Evolutionary conservation across 179 eudicot species (phyloP).

Genomic region (Silene coronaria): DNA sequence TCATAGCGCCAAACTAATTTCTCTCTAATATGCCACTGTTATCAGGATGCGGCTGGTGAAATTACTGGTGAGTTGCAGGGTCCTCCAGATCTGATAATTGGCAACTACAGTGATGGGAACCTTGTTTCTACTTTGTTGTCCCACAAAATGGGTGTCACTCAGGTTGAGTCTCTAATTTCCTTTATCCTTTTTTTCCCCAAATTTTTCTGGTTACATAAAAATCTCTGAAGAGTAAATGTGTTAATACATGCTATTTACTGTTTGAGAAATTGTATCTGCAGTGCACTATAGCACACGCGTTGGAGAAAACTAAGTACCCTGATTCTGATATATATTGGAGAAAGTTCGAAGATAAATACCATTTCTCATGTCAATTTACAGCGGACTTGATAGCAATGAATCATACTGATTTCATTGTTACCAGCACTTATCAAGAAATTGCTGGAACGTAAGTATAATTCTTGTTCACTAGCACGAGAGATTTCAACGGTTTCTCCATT

Average conservation of each 20-base stretch:
- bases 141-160: constrained; percentile 72
- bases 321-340: constrained; percentile 79
- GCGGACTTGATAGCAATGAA: constrained; percentile 93
- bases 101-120: constrained; percentile 94
- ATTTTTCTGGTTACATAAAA: neutral
- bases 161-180: constrained; percentile 32
- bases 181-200: neutral
- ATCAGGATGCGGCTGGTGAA: constrained; percentile 72
- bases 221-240: neutral
- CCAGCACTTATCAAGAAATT: constrained; percentile 90
- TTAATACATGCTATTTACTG: neutral
- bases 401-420: constrained; percentile 82
- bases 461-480: neutral
- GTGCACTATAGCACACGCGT: constrained; percentile 94
- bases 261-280: constrained; percentile 19
- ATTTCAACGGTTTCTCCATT: neutral
- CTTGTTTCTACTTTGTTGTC: constrained; percentile 81
- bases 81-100: constrained; percentile 76
- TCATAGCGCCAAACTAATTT: neutral
- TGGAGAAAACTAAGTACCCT: constrained; percentile 85
- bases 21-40: neutral
- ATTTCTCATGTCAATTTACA: constrained; percentile 83
- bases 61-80: constrained; percentile 52
- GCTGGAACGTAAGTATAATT: constrained; percentile 67
- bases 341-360: constrained; percentile 68